phyloP scores from a whole-genome alignment of 306 rosid genomes.

The Potentilla sterilis region DNA sequence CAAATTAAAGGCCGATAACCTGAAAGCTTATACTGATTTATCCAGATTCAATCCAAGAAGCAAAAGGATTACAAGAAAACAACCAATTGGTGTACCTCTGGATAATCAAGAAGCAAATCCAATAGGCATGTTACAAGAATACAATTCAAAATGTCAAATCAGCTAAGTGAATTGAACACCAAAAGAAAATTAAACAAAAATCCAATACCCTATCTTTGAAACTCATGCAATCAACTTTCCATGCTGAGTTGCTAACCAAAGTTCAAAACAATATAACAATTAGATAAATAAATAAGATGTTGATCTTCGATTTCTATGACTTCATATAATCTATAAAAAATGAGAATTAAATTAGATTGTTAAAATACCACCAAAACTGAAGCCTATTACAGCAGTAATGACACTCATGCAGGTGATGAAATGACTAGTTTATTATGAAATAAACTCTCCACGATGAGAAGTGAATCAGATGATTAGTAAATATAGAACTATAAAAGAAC shows the following conservation, averaged over 20 bases:
- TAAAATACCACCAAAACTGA: constrained; percentile 1
- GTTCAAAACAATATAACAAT: background rate
- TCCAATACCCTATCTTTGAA: background rate
- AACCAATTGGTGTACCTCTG: background rate
- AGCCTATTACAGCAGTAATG: constrained; percentile 12
- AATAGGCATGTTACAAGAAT: background rate
- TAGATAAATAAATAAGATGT: background rate
- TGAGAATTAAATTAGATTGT: background rate
- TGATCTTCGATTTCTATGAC: background rate
- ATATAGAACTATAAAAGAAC: background rate
- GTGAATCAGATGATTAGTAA: background rate
- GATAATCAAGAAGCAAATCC: constrained; percentile 8
- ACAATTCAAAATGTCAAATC: background rate
- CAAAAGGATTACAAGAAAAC: background rate
- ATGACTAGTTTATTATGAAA: background rate
- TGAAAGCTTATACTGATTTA: background rate
- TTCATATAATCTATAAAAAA: background rate
- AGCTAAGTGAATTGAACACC: background rate
- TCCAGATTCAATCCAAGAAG: background rate
- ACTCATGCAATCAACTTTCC: background rate
- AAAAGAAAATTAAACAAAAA: background rate
- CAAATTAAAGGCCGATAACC: background rate
- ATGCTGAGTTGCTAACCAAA: background rate
- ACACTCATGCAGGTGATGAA: background rate
- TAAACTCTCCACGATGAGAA: background rate